Evolutionary conservation across 306 rosid genomes (phyloP), one percentile per base, ranked within the genome.

Genomic region (Betula pendula): DNA sequence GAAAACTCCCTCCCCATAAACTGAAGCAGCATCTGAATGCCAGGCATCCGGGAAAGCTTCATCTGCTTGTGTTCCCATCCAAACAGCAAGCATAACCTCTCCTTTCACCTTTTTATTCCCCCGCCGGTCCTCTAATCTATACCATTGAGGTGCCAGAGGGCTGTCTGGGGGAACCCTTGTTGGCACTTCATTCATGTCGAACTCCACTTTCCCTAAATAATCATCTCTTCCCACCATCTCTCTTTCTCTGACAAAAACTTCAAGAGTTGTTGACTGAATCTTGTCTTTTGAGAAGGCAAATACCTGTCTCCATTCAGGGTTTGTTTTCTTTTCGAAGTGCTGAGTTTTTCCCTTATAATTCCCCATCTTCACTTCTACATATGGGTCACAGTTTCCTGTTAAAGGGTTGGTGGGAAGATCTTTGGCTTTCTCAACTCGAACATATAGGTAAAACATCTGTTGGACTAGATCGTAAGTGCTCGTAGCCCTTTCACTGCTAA

Each of bases 61-160:
- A 79, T 92, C 96, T 6, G 89, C 96, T 58, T 92, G 96, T 65
- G 96, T 92, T 29, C 97, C 96, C 89, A 92, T 90, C 97, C 97
- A 92, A 51, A 90, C 91, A 12, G 97, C 97, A 24, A 92, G 84
- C 97, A 92, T 92, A 9, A 92, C 74, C 73, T 86, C 90, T 40
- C 97, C 97, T 56, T 75, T 89, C 51, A 82, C 91, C 75, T 87
- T 86, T 19, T 68, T 24, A 5, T 87, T 80, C 0, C 91, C 85
- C 2, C 6, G 78, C 48, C 88, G 12, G 52, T 87, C 76, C 80
- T 89, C 92, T 10, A 92, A 45, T 58, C 87, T 83, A 40, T 92
- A 90, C 97, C 97, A 92, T 33, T 92, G 94, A 20, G 97, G 97
- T 19, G 96, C 97, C 75, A 92, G 82, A 17, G 92, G 97, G 51